A percentile compares a stretch with the other conserved stretches of the same genome.
phyloP scores from a whole-genome alignment of 2,329 filamentous ascomycete species.

The Emergomyces africanus region DNA sequence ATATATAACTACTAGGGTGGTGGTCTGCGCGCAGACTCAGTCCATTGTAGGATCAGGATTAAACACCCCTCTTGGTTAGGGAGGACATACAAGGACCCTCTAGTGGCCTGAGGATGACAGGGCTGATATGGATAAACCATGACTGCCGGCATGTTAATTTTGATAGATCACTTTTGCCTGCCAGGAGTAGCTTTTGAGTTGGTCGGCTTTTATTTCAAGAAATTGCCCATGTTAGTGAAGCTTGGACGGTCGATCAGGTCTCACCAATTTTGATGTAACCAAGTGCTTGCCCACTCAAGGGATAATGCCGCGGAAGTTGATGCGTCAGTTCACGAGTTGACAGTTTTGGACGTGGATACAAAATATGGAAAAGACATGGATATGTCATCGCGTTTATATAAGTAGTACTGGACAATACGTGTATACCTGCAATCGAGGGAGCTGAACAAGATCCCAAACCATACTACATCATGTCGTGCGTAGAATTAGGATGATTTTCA shows the following conservation, averaged over 20 bases:
- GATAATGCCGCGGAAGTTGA: neutral
- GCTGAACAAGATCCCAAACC: neutral
- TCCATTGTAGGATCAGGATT: neutral
- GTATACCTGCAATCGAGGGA: neutral
- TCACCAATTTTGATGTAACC: neutral
- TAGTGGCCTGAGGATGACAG: neutral
- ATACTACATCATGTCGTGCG: too few species aligned
- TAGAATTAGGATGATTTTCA: neutral
- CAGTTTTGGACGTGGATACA: neutral
- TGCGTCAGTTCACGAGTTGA: neutral
- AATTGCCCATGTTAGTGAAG: neutral
- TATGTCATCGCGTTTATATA: neutral
- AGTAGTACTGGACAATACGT: neutral
- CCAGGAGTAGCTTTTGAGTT: neutral
- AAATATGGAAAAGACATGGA: neutral
- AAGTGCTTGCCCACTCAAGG: neutral
- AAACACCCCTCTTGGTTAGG: neutral
- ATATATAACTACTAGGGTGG: too few species aligned
- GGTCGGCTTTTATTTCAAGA: neutral
- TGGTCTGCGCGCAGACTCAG: neutral
- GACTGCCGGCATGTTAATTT: neutral
- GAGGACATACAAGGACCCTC: neutral
- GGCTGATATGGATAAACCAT: neutral
- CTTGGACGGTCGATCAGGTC: neutral
- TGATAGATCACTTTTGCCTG: constrained; percentile 1